phyloP scores from a whole-genome alignment of 169 alveolate genomes.

The Plasmodium vivax region DNA sequence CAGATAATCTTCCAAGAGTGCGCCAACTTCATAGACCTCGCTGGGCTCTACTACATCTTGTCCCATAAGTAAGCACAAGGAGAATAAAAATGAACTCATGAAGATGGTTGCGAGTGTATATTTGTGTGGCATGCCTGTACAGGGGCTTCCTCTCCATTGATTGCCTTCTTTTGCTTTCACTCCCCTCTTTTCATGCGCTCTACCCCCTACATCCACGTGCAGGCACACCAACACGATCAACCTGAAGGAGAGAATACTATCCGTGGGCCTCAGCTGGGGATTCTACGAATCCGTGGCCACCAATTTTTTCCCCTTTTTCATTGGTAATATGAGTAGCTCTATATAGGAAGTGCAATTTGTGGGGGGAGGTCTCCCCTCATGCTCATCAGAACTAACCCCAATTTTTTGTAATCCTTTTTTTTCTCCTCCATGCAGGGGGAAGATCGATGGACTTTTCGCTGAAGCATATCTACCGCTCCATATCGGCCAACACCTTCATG shows the following conservation, averaged over 20 bases:
- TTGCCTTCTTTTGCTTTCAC: background rate
- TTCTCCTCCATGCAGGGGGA: conserved; percentile 1
- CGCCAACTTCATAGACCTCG: conserved; percentile 37
- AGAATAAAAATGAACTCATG: background rate
- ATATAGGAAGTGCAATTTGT: background rate
- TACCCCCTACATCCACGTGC: background rate
- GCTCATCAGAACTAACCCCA: background rate
- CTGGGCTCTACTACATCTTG: conserved; percentile 51
- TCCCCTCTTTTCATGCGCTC: background rate
- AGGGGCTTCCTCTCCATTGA: background rate
- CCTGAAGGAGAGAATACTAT: conserved; percentile 52
- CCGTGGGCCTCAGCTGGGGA: conserved; percentile 73
- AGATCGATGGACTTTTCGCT: conserved; percentile 59
- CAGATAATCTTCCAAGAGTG: conserved; percentile 57
- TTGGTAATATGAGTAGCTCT: conserved; percentile 7
- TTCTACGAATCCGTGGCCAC: conserved; percentile 66
- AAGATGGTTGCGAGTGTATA: background rate
- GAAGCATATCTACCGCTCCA: conserved; percentile 58
- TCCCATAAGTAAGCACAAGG: conserved; percentile 25
- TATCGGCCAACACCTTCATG: conserved; percentile 69
- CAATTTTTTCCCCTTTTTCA: conserved; percentile 54
- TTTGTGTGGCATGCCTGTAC: background rate
- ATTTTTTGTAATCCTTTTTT: background rate
- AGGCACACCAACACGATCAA: conserved; percentile 40
- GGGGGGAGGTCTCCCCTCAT: background rate